Percentiles rank a stretch among this genome's conserved stretches.
phyloP scores from a whole-genome alignment of 2,329 filamentous ascomycete species.

The Nigrospora osmanthi region DNA sequence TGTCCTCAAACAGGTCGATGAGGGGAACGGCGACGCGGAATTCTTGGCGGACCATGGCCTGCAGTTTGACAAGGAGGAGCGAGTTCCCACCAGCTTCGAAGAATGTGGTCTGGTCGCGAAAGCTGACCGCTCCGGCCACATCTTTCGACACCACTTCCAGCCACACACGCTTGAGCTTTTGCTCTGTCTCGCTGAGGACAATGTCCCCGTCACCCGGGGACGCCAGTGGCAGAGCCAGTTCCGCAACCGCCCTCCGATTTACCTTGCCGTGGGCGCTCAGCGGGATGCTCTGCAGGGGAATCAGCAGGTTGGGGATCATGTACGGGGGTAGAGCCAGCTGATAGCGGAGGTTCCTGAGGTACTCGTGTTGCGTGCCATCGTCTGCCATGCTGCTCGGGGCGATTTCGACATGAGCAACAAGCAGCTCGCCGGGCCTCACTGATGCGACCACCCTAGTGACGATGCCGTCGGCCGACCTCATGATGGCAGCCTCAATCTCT shows the following conservation, averaged over 20 bases:
- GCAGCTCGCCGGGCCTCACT: background rate
- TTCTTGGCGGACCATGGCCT: conserved; percentile 1
- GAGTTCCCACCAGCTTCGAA: conserved; percentile 7
- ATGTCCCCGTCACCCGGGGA: background rate
- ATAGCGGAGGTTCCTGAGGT: conserved; percentile 6
- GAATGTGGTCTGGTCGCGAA: conserved; percentile 4
- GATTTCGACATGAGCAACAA: background rate
- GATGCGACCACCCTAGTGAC: background rate
- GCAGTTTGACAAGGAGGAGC: conserved; percentile 4
- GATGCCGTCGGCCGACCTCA: background rate
- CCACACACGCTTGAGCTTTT: background rate
- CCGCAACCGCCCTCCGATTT: conserved; percentile 8
- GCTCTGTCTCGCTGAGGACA: background rate
- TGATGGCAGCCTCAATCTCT: conserved; percentile 26
- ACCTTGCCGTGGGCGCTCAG: conserved; percentile 21
- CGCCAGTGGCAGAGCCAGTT: conserved; percentile 2
- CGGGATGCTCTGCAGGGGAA: conserved; percentile 20
- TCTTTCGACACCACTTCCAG: conserved; percentile 1
- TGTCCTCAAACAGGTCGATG: conserved; percentile 3
- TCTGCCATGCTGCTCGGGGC: background rate
- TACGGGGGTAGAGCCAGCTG: conserved; percentile 20
- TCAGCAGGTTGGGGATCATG: conserved; percentile 22
- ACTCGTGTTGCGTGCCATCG: conserved; percentile 2
- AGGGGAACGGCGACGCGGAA: conserved; percentile 3
- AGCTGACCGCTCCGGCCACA: background rate